Evolutionary conservation across 305 asterid species (phyloP), one percentile per base, ranked within the genome.

Genomic region (Euphrasia arctica): DNA sequence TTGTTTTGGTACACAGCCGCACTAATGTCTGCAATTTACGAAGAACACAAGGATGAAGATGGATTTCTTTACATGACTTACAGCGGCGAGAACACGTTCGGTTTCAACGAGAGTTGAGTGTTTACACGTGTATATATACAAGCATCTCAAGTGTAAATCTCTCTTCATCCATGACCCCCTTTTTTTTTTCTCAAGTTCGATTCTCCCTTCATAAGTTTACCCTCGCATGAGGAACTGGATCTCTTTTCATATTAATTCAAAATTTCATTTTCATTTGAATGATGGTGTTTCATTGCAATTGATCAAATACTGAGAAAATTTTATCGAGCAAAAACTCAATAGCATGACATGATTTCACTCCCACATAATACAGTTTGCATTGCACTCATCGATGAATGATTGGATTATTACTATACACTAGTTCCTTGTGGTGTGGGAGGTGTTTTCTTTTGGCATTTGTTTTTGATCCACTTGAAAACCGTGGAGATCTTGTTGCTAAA

Each of bases 381-480:
- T 36, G 10, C 42, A 36, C 42, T 1, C 42, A 36, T 36, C 42
- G 9, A 36, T 36, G 9, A 6, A 36, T 36, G 8, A 2, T 36
- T 1, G 9, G 42, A 36, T n/a, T 60, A 36, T 54, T 18, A 18
- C 22, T 62, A 70, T 45, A 62, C 66, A 54, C 10, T 27, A 39
- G 18, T 36, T 45, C 62, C 22, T 50, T 65, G 63, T 47, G 70
- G 74, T 13, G 76, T 67, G 52, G 78, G 27, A 55, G 83, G 50
- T 32, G 74, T 59, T 69, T 88, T 91, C 87, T 80, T 86, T 60
- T 80, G 91, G 76, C 81, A 79, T 67, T 82, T 88, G 77, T 57
- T 88, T 77, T 80, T 86, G 36, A 85, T 78, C 95, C 94, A 86
- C 76, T 85, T 91, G 34, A 88, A 67, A 62, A 87, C 77, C 72